A percentile compares a stretch with the other conserved stretches of the same genome.
These are phyloP conservation scores for Leccinum holopus DNA, from an alignment of 1,284 basidiomycete genomes.

Conservation along the genomic window DNA sequence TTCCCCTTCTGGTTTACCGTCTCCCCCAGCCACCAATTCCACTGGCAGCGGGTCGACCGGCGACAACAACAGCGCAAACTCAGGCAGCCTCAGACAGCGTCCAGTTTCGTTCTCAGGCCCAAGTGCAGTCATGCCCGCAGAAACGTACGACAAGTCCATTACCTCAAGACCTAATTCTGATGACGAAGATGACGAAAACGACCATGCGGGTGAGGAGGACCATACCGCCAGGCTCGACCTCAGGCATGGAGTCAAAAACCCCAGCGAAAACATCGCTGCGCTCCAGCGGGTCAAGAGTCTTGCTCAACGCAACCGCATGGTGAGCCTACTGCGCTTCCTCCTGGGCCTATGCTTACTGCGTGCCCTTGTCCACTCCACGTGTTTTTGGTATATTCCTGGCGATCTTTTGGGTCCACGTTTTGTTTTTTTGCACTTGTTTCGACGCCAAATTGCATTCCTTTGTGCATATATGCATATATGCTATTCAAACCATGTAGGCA, in stretches of 20 bases:
- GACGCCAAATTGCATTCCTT: conserved; percentile 5
- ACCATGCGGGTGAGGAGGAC: conserved; percentile 62
- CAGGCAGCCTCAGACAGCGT: conserved; percentile 46
- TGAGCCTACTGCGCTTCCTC: conserved; percentile 35
- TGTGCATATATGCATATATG: conserved; percentile 19
- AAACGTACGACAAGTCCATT: conserved; percentile 30
- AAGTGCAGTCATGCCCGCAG: conserved; percentile 36
- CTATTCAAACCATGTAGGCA: conserved; percentile 43
- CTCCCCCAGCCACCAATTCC: conserved; percentile 77
- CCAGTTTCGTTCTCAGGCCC: conserved; percentile 31
- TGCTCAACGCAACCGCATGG: conserved; percentile 69
- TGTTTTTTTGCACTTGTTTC: conserved; percentile 1
- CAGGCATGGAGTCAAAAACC: conserved; percentile 36
- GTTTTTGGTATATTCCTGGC: conserved; percentile 19
- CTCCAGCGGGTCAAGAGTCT: conserved; percentile 67
- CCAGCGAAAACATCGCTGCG: conserved; percentile 55
- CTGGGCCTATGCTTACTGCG: conserved; percentile 14
- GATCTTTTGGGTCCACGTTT: conserved; percentile 12
- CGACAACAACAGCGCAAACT: conserved; percentile 52
- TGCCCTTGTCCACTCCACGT: conserved; percentile 27
- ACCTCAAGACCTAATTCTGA: conserved; percentile 35
- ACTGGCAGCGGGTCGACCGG: conserved; percentile 75
- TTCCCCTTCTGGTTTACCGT: conserved; percentile 63
- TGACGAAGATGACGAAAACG: conserved; percentile 59
- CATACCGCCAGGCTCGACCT: conserved; percentile 61